phyloP scores from a whole-genome alignment of 2,329 filamentous ascomycete species.

The Elsinoe batatas region DNA sequence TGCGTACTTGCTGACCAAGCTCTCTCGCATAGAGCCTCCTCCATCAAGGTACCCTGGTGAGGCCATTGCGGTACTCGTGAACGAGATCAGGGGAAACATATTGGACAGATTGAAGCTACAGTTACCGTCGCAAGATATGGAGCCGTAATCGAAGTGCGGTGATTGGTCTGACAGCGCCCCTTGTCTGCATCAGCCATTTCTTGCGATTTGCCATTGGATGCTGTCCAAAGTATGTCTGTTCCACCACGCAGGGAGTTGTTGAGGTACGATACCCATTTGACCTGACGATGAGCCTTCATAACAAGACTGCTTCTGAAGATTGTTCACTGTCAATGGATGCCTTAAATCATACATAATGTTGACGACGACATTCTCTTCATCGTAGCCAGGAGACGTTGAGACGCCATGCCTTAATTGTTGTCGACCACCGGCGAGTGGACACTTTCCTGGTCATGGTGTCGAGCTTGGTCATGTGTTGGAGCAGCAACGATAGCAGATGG shows the following conservation, averaged over 20 bases:
- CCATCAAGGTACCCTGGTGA: conserved; percentile 11
- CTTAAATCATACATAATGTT: too few relatives aligned
- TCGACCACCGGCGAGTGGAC: too few relatives aligned
- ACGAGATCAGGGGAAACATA: neutral
- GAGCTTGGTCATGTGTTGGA: too few relatives aligned
- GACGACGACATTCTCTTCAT: too few relatives aligned
- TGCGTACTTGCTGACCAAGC: neutral
- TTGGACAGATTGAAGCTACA: conserved; percentile 5
- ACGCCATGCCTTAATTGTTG: too few relatives aligned
- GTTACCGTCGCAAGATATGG: neutral
- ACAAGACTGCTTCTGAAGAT: too few relatives aligned
- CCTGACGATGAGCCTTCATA: too few relatives aligned
- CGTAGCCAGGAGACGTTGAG: too few relatives aligned
- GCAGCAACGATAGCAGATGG: too few relatives aligned
- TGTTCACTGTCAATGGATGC: too few relatives aligned
- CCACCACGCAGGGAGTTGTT: neutral
- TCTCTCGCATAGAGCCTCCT: neutral
- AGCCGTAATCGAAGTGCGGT: neutral
- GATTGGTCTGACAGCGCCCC: neutral
- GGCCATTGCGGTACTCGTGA: conserved; percentile 12
- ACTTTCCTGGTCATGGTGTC: too few relatives aligned
- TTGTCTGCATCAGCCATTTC: neutral
- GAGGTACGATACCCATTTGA: too few relatives aligned
- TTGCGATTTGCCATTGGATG: neutral
- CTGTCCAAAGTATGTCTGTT: neutral